Evolutionary conservation across 2,329 filamentous ascomycete species (phyloP).

Genomic region (Fusarium sp.): DNA sequence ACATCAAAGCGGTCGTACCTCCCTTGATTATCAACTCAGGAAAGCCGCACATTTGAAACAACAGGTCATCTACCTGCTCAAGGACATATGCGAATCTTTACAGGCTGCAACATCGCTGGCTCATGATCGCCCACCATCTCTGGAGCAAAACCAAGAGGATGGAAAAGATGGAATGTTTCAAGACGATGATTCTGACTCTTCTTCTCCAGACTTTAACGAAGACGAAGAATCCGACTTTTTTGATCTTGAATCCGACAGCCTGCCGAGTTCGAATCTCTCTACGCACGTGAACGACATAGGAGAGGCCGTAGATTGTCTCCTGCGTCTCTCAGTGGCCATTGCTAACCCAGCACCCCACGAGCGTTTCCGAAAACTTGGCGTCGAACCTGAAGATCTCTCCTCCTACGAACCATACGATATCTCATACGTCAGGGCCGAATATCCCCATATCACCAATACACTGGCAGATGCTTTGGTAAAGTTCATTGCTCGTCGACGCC

Average conservation of each 20-base stretch:
- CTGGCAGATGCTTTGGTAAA: constrained; percentile 46
- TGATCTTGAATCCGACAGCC: background rate
- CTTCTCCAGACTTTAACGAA: accelerated
- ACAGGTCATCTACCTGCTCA: constrained; percentile 40
- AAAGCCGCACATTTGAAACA: constrained; percentile 33
- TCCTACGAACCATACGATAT: constrained; percentile 45
- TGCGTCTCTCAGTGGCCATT: constrained; percentile 52
- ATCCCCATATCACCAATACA: constrained; percentile 16
- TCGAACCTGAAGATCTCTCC: constrained; percentile 31
- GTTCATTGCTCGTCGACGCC: constrained; percentile 50
- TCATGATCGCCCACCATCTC: accelerated
- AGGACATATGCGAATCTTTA: constrained; percentile 25
- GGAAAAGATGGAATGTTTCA: accelerated
- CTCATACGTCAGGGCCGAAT: constrained; percentile 49
- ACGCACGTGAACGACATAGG: constrained; percentile 29
- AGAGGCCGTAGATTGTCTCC: constrained; percentile 48
- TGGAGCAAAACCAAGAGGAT: accelerated
- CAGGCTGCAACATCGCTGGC: background rate
- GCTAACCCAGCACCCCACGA: constrained; percentile 52
- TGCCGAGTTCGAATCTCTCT: background rate
- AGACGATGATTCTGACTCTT: background rate
- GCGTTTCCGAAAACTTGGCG: constrained; percentile 31
- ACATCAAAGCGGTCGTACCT: constrained; percentile 15
- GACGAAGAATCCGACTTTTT: background rate
- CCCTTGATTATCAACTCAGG: constrained; percentile 34